Evolutionary conservation across 768 basidiomycete genomes (phyloP), one percentile per base, ranked within the genome.

Genomic region (Jaapia argillacea): DNA sequence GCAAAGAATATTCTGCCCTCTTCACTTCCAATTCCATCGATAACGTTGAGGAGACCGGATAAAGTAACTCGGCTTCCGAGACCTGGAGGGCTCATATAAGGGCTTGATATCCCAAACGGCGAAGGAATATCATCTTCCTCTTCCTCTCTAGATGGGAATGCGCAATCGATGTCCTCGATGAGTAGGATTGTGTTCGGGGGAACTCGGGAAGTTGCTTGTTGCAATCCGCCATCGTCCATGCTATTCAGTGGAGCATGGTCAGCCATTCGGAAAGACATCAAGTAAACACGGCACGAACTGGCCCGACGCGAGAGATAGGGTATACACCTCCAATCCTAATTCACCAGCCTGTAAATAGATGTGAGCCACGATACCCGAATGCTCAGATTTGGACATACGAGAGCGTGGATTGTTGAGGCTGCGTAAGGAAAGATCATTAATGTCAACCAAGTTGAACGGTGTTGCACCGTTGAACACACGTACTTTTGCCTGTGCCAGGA

Each of bases 1-100:
- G 75, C 75, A 44, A 81, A 78, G 49, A 77, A 72, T 13, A 81
- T 55, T 46, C 72, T 74, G 7, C 78, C 78, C 51, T 78, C 77
- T 47, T 79, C 75, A 52, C 74, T 75, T 3, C 72, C 72, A 10
- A 77, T 70, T 3, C 77, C 77, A 51, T 81, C 77, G 18, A 79
- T 59, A 5, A 77, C 71, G 51, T 80, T 80, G 24, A 80, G 52
- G 6, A 79, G 54, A 0, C 75, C 75, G 1, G 71, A 74, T 7
- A 80, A 62, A 2, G 75, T 78, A 23, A 77, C 70, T 2, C 57
- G 53, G 1, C 61, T 63, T 38, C 55, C 53, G 16, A 45, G 40
- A 23, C 33, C n/a, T 12, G 26, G 26, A 20, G 24, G 26, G 40
- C 43, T 28, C 43, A 24, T 40, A 36, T 43, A 47, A 36, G 49